phyloP scores from a whole-genome alignment of 2,329 filamentous ascomycete genomes.

The Lasiodiplodia sp. region DNA sequence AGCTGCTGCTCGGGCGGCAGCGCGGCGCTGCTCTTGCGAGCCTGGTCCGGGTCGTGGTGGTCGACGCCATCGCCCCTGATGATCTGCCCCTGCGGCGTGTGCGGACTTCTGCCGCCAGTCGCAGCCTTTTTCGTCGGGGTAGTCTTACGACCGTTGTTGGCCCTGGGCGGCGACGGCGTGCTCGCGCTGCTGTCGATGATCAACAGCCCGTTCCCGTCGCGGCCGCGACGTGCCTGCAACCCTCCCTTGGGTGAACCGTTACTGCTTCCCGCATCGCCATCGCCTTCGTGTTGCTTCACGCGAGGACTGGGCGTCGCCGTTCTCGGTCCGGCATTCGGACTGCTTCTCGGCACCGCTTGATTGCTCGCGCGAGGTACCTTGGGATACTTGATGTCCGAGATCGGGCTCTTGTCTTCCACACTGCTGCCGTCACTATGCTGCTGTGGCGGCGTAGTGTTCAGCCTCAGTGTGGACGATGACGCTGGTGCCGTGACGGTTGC shows the following conservation, averaged over 20 bases:
- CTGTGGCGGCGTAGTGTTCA: neutral
- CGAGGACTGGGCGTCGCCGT: conserved; percentile 18
- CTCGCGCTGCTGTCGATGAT: conserved; percentile 41
- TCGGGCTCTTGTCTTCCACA: conserved; percentile 32
- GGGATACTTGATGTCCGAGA: conserved; percentile 55
- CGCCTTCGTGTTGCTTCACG: neutral
- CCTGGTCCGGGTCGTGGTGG: conserved; percentile 27
- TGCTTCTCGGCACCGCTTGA: conserved; percentile 51
- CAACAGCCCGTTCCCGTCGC: conserved; percentile 43
- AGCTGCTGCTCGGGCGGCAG: neutral
- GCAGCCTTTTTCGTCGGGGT: neutral
- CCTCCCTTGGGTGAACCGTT: conserved; percentile 19
- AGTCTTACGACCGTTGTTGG: conserved; percentile 36
- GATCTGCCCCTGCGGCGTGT: conserved; percentile 34
- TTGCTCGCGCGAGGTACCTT: conserved; percentile 57
- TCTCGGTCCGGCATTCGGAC: neutral
- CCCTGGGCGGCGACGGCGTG: neutral
- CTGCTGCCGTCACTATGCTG: neutral
- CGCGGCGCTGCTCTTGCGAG: conserved; percentile 20
- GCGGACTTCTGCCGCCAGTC: conserved; percentile 34
- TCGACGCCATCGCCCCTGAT: neutral
- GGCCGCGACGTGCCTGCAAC: conserved; percentile 45
- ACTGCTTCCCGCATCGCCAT: neutral
- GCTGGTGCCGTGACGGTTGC: conserved; percentile 44
- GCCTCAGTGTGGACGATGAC: neutral